A percentile compares a stretch with the other conserved stretches of the same genome.
phyloP scores from a whole-genome alignment of 345 rosid species.

The Raphanus raphanistrum region DNA sequence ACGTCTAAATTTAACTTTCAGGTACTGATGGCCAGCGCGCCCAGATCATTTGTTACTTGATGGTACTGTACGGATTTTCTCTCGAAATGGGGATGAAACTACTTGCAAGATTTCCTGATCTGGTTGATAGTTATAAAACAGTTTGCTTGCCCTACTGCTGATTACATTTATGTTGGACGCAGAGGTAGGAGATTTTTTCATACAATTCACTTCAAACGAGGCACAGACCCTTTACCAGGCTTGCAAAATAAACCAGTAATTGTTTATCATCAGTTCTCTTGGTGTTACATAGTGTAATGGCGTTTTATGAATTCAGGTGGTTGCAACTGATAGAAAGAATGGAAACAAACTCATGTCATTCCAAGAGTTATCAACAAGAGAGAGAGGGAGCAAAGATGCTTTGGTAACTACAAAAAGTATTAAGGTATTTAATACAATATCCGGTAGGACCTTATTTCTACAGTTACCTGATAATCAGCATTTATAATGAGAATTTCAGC shows the following conservation, averaged over 20 bases:
- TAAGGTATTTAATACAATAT: constrained; percentile 52
- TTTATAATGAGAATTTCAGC: neutral
- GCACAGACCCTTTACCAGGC: too few relatives aligned
- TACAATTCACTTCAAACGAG: neutral
- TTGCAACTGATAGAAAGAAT: constrained; percentile 79
- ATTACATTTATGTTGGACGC: constrained; percentile 75
- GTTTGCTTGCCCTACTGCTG: constrained; percentile 54
- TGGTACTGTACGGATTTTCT: constrained; percentile 67
- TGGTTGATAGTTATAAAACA: constrained; percentile 56
- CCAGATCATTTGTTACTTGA: constrained; percentile 71
- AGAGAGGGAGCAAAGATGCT: constrained; percentile 77
- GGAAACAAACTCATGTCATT: constrained; percentile 80
- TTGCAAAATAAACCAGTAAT: neutral
- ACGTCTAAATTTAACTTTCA: constrained; percentile 34
- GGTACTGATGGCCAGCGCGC: constrained; percentile 96
- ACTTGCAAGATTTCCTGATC: constrained; percentile 79
- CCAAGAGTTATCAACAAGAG: constrained; percentile 88
- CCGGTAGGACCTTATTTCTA: neutral
- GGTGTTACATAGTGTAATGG: neutral
- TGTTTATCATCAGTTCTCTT: neutral
- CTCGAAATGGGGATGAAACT: constrained; percentile 91
- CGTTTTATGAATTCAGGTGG: constrained; percentile 54
- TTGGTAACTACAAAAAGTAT: constrained; percentile 52
- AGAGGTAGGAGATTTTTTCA: constrained; percentile 53
- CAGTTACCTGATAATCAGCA: neutral